Base-by-base conservation (phyloP, 345 rosid genomes). In the Dipteronia sinensis region DNA sequence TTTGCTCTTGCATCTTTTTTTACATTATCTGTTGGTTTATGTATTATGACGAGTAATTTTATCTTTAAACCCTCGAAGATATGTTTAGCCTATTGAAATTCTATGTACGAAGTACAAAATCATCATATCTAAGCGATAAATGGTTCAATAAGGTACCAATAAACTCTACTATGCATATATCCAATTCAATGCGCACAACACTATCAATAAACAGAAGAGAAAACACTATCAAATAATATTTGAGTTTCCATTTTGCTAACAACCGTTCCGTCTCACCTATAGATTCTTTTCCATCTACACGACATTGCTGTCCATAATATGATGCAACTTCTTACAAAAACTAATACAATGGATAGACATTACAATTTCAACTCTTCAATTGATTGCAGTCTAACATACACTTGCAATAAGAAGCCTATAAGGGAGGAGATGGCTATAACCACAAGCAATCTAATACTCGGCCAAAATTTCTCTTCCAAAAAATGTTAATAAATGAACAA, bases 391-490 rank as follows among this genome's bases (percentile, higher is more conserved):
- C 47, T 59, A 9, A 42, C 69, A 40, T 67, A 49, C 62, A 25
- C 19, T 65, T 65, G 20, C 69, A 31, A 7, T 1, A 42, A 42
- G 11, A 34, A 34, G 38, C 38, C 38, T 34, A 34, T 34, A 34
- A 4, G 38, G 38, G 38, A 34, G 25, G 12, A 61, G 49, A 67
- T 19, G 49, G 55, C 15, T 67, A 23, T 44, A 34, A 13, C 13
- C 63, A 66, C 38, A 31, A 34, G 31, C 61, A 46, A 46, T 10
- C 71, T 75, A 75, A 22, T 15, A 17, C 62, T 19, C 15, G 47
- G 44, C 68, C 74, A 77, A 70, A 77, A 62, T 62, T 62, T 62
- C 65, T 63, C 11, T 77, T 46, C 23, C 27, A 62, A 69, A 77
- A 44, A 69, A 77, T 12, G 1, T 61, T 22, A 64, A 56, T 19